Conservation (phyloP, 805 yeast species). For the Ogataea zsoltii region DNA sequence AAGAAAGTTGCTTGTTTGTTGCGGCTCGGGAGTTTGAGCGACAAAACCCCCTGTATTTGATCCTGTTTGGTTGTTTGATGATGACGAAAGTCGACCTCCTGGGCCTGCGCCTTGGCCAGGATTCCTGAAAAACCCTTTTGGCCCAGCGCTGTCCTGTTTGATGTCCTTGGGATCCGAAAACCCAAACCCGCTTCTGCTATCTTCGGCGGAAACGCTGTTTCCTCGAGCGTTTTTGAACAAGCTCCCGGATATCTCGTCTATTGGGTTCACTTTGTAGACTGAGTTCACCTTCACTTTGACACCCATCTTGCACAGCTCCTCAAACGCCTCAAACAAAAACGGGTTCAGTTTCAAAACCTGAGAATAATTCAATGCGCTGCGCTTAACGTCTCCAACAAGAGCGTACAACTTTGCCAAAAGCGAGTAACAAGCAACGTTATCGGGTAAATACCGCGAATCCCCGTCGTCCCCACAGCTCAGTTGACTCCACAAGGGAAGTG, state of each 20-base stretch:
- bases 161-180: constrained; percentile 14
- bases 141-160: constrained; percentile 4
- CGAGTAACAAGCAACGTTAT: constrained; percentile 65
- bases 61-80: constrained; percentile 9
- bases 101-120: constrained; percentile 6
- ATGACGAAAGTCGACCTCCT: constrained; percentile 4
- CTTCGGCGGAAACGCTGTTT: constrained; percentile 7
- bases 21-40: constrained; percentile 30
- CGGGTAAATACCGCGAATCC: constrained; percentile 47
- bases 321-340: constrained; percentile 83
- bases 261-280: constrained; percentile 41
- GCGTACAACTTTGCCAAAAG: constrained; percentile 69
- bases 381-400: constrained; percentile 57
- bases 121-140: constrained; percentile 8
- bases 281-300: constrained; percentile 63
- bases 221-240: constrained; percentile 15
- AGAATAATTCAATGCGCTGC: constrained; percentile 66
- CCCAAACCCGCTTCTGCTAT: constrained; percentile 19
- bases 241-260: constrained; percentile 22
- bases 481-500: constrained; percentile 39
- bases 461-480: constrained; percentile 6
- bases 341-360: constrained; percentile 75
- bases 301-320: constrained; percentile 70
- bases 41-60: constrained; percentile 10
- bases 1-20: constrained; percentile 23